Evolutionary conservation across 495 filamentous ascomycete genomes (phyloP).

Genomic region (Aspergillus indologenus): DNA sequence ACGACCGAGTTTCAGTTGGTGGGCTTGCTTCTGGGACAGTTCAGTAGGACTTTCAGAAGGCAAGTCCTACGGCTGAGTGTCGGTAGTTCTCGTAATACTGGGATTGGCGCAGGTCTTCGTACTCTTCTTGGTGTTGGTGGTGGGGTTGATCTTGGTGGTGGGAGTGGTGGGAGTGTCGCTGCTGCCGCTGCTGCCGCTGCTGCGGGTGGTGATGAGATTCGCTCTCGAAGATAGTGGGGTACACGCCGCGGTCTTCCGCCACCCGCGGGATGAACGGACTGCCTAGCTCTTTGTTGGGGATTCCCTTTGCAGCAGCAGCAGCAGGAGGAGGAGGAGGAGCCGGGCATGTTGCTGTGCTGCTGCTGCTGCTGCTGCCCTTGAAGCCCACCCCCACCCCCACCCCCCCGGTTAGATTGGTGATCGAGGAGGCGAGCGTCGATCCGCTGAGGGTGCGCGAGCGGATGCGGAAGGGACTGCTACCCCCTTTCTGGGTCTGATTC

Average conservation of each 20-base stretch:
- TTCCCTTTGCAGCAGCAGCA: conserved; percentile 12
- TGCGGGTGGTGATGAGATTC: neutral
- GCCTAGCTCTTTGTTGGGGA: conserved; percentile 19
- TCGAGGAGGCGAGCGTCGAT: conserved; percentile 34
- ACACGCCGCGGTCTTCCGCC: conserved; percentile 8
- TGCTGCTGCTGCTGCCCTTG: too few species aligned
- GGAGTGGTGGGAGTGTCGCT: conserved; percentile 14
- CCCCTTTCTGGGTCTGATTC: conserved; percentile 15
- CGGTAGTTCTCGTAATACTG: conserved; percentile 25
- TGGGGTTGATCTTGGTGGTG: too few species aligned
- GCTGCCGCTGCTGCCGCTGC: conserved; percentile 12
- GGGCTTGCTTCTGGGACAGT: too few species aligned
- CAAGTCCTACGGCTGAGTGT: conserved; percentile 33
- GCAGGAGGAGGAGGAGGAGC: conserved; percentile 12
- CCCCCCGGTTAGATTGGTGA: conserved; percentile 24
- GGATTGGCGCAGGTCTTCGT: conserved; percentile 15
- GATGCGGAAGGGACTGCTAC: conserved; percentile 31
- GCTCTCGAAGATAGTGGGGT: conserved; percentile 32
- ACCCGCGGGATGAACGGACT: conserved; percentile 7
- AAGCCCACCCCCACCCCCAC: too few species aligned
- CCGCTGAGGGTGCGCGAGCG: conserved; percentile 42
- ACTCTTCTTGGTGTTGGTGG: conserved; percentile 13
- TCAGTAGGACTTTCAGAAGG: too few species aligned
- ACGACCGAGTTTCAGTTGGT: too few species aligned
- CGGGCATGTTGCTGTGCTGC: conserved; percentile 19